Conservation (phyloP, 2,329 filamentous ascomycete genomes). For the Sporothrix euskadiensis region DNA sequence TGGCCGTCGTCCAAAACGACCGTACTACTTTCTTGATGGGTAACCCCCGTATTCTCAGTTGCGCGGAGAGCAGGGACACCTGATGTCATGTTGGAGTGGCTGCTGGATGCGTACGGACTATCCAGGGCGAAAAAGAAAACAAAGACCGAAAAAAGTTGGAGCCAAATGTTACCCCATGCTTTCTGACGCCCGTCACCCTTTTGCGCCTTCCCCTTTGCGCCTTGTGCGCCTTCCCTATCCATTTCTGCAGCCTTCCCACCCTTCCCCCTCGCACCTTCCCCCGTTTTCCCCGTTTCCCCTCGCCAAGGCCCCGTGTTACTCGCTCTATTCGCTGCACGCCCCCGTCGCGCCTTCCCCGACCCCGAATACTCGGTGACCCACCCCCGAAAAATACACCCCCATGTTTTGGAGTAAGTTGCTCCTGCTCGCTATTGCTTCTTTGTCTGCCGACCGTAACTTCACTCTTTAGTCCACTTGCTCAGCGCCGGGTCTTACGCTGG, state of each 20-base stretch:
- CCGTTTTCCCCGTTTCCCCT: not conserved
- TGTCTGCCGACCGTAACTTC: not conserved
- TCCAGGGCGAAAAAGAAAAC: not conserved
- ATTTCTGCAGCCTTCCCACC: not conserved
- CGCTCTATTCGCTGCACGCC: constrained; percentile 6
- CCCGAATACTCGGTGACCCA: constrained; percentile 12
- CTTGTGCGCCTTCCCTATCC: not conserved
- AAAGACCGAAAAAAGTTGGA: not conserved
- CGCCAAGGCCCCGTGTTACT: constrained; percentile 9
- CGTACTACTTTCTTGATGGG: not conserved
- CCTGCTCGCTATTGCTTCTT: constrained; percentile 11
- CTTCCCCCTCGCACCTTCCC: constrained; percentile 7
- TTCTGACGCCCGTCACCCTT: not conserved
- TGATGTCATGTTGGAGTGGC: constrained; percentile 8
- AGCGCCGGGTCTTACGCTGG: not conserved
- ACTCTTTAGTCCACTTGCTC: not conserved
- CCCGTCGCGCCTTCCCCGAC: not conserved
- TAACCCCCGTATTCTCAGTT: constrained; percentile 1
- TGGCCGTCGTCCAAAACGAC: not conserved
- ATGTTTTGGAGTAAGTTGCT: not conserved
- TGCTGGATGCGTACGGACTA: not conserved
- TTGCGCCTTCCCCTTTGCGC: not conserved
- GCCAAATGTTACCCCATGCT: constrained; percentile 3
- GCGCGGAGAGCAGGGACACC: not conserved
- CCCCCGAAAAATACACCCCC: constrained; percentile 11